These are phyloP conservation scores for Xylaria sp. DNA, from an alignment of 2,329 filamentous ascomycete species.

Conservation along the genomic window DNA sequence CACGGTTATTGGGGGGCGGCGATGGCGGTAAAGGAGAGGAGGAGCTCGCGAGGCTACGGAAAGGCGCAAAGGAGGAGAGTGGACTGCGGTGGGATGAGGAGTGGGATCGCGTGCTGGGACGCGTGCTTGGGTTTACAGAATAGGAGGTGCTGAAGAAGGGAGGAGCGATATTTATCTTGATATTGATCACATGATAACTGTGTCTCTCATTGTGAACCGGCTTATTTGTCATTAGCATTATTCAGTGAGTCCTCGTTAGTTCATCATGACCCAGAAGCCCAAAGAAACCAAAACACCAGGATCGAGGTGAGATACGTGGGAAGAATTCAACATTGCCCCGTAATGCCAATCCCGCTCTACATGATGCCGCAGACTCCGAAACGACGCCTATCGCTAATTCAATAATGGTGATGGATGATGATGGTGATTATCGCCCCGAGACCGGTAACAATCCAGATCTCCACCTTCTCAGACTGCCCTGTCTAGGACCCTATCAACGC, in stretches of 20 bases:
- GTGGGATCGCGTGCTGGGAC: slow-evolving; percentile 86
- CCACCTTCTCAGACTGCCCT: background rate
- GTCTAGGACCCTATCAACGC: background rate
- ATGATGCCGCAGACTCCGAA: slow-evolving; percentile 32
- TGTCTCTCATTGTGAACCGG: background rate
- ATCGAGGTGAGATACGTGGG: background rate
- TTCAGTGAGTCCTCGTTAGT: background rate
- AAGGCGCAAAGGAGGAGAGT: slow-evolving; percentile 79
- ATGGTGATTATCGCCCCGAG: background rate
- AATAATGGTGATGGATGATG: slow-evolving; percentile 2
- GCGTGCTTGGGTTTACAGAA: slow-evolving; percentile 67
- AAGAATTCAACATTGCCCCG: background rate
- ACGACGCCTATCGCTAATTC: slow-evolving; percentile 30
- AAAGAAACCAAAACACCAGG: background rate
- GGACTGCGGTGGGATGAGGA: slow-evolving; percentile 87
- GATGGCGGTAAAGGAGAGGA: slow-evolving; percentile 54
- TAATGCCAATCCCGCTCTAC: slow-evolving; percentile 9
- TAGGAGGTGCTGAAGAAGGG: slow-evolving; percentile 8
- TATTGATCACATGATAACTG: background rate
- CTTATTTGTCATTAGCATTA: background rate
- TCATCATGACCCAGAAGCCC: background rate
- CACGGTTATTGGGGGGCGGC: slow-evolving; percentile 68
- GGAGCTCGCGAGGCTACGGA: slow-evolving; percentile 69
- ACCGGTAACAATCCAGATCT: background rate
- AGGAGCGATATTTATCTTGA: background rate